phyloP scores from a whole-genome alignment of 768 basidiomycete species.

The Cystoderma amianthinum region DNA sequence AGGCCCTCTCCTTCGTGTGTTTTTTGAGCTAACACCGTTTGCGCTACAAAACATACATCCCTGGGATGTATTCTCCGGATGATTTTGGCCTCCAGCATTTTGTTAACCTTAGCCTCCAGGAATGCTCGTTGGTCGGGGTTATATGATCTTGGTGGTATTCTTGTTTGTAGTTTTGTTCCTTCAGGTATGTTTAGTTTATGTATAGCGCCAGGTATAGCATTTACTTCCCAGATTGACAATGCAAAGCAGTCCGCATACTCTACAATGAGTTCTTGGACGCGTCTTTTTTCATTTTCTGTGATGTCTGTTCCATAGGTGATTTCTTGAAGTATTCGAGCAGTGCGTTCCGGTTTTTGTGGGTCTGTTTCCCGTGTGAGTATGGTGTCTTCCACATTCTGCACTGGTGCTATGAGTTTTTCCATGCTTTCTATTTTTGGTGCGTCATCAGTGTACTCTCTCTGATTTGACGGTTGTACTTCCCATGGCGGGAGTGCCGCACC shows the following conservation, averaged over 20 bases:
- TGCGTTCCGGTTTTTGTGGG: constrained; percentile 15
- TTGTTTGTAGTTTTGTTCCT: constrained; percentile 16
- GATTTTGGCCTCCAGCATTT: constrained; percentile 25
- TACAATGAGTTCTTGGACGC: constrained; percentile 13
- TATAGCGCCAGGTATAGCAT: constrained; percentile 16
- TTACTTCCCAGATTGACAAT: constrained; percentile 29
- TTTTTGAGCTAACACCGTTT: constrained; percentile 28
- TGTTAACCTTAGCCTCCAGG: constrained; percentile 20
- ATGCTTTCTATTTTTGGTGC: too few species aligned
- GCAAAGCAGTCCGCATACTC: constrained; percentile 33
- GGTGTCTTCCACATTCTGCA: not conserved
- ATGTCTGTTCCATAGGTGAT: constrained; percentile 23
- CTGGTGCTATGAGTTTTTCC: too few species aligned
- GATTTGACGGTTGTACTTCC: not conserved
- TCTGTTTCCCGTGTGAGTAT: constrained; percentile 14
- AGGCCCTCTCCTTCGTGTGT: constrained; percentile 20
- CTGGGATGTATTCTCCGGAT: constrained; percentile 17
- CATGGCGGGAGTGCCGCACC: not conserved
- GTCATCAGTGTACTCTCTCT: too few species aligned
- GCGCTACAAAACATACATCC: constrained; percentile 25
- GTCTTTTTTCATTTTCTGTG: constrained; percentile 9
- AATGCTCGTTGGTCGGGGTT: constrained; percentile 23
- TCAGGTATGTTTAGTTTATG: constrained; percentile 25
- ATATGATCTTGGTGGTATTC: constrained; percentile 23
- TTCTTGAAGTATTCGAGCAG: constrained; percentile 10